Percentiles rank a stretch among this genome's conserved stretches.
phyloP scores from a whole-genome alignment of 345 rosid genomes.

The Erysimum cheiranthoides region DNA sequence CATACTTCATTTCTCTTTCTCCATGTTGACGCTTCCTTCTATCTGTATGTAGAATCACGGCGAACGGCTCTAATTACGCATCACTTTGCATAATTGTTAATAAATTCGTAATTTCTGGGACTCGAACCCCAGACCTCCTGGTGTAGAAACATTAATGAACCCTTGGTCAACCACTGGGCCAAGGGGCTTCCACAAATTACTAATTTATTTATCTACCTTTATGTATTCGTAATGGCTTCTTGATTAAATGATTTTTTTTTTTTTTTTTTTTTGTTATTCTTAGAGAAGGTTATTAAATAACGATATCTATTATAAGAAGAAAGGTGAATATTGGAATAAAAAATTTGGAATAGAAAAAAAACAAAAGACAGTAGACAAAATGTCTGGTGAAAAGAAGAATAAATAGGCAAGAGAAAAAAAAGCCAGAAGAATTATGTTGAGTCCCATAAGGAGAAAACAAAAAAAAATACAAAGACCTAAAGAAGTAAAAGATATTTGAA shows the following conservation, averaged over 20 bases:
- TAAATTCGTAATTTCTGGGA: no score
- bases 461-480: slow-evolving; percentile 27
- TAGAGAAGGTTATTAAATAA: neutral
- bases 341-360: neutral
- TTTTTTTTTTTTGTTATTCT: neutral
- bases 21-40: no score
- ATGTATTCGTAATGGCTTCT: neutral
- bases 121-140: no score
- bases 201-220: no score
- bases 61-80: no score
- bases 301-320: neutral
- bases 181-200: no score
- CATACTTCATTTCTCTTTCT: no score
- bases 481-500: slow-evolving; percentile 24
- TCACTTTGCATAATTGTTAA: no score
- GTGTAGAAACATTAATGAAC: no score
- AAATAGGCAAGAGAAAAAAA: neutral
- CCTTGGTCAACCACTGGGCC: no score
- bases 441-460: neutral
- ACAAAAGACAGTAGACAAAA: neutral
- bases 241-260: neutral
- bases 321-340: slow-evolving; percentile 11
- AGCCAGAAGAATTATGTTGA: neutral
- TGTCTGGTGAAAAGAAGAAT: neutral
- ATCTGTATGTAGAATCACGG: no score